A percentile compares a stretch with the other conserved stretches of the same genome.
Evolutionary conservation across 805 yeast species (phyloP).

Genomic region (Scheffersomyces amazonensis): DNA sequence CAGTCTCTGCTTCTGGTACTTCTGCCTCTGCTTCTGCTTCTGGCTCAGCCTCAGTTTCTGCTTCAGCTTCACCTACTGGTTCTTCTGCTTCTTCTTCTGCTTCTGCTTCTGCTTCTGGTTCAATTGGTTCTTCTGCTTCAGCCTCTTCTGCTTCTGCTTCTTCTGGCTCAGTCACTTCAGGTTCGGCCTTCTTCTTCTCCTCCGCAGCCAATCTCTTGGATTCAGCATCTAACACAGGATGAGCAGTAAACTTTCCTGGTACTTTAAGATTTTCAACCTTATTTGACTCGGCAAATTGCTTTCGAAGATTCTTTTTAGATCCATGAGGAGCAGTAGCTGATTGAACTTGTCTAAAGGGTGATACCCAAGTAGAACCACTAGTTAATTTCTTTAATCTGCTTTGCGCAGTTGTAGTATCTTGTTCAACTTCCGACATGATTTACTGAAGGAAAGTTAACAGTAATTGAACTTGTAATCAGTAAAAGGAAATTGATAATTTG

Average conservation of each 20-base stretch:
- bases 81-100: conserved; percentile 8
- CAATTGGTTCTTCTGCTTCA: conserved; percentile 6
- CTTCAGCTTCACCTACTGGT: conserved; percentile 20
- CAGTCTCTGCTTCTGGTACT: conserved; percentile 9
- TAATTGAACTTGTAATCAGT: too few relatives aligned
- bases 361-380: conserved; percentile 33
- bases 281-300: conserved; percentile 34
- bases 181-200: conserved; percentile 11
- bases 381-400: conserved; percentile 26
- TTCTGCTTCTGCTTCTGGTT: conserved; percentile 11
- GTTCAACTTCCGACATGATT: conserved; percentile 16
- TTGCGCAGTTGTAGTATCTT: conserved; percentile 3
- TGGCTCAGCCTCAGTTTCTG: conserved; percentile 10
- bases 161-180: too few relatives aligned
- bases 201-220: conserved; percentile 16
- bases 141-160: conserved; percentile 16
- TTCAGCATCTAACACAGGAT: conserved; percentile 36
- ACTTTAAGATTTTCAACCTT: conserved; percentile 30
- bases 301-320: conserved; percentile 24
- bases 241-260: conserved; percentile 38
- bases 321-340: conserved; percentile 11
- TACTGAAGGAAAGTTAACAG: too few relatives aligned
- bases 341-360: conserved; percentile 33
- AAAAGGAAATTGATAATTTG: too few relatives aligned
- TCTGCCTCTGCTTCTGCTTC: conserved; percentile 8